A percentile compares a stretch with the other conserved stretches of the same genome.
These are phyloP conservation scores for Rhododendron ovatum DNA, from an alignment of 148 eudicot genomes.

Conservation along the genomic window DNA sequence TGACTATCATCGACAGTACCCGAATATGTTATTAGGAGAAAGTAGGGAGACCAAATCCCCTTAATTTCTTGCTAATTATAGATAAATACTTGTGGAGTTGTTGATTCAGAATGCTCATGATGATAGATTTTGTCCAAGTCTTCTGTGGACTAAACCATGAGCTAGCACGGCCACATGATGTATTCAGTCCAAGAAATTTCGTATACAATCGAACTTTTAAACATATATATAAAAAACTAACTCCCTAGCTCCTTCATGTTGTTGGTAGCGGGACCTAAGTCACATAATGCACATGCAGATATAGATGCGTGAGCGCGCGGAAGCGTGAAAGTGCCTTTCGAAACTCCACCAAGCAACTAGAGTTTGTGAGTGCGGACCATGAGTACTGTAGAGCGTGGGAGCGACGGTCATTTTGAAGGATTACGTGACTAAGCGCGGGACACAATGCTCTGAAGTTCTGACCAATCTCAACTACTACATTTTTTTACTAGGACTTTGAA, in stretches of 20 bases:
- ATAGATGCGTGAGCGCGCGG: too few relatives aligned
- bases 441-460: not conserved
- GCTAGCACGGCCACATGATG: not conserved
- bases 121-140: not conserved
- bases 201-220: too few relatives aligned
- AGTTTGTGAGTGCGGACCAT: not conserved
- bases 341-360: not conserved
- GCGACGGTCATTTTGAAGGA: not conserved
- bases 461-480: not conserved
- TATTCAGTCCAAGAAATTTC: not conserved
- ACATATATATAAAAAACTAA: too few relatives aligned
- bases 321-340: too few relatives aligned
- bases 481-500: not conserved
- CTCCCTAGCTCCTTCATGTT: too few relatives aligned
- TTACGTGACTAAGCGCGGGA: too few relatives aligned
- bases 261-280: not conserved
- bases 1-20: not conserved
- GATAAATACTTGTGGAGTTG: not conserved
- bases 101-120: not conserved
- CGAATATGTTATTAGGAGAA: not conserved
- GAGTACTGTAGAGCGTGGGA: too few relatives aligned
- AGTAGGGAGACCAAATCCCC: not conserved
- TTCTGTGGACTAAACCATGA: not conserved
- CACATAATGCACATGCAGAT: too few relatives aligned
- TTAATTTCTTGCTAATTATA: not conserved